A percentile compares a stretch with the other conserved stretches of the same genome.
Conservation (phyloP, 2,329 filamentous ascomycete species). For the Pestalotiopsis sp. region DNA sequence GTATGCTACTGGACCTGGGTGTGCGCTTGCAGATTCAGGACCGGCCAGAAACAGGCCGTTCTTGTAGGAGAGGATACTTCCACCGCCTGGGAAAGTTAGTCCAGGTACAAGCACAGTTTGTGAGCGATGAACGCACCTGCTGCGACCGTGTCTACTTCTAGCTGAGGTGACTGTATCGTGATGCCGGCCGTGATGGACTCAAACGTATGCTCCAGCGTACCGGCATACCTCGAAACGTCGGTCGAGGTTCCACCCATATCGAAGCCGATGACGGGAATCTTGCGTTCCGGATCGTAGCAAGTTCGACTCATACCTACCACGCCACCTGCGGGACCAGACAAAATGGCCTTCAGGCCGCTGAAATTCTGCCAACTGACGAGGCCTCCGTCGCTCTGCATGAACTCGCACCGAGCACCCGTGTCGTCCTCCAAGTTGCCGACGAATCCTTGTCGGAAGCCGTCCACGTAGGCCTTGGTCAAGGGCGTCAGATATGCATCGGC, state of each 20-base stretch:
- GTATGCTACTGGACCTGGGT: conserved; percentile 74
- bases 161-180: conserved; percentile 76
- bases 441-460: conserved; percentile 22
- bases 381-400: conserved; percentile 44
- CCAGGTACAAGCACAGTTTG: neutral
- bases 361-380: conserved; percentile 62
- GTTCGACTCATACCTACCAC: conserved; percentile 78
- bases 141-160: conserved; percentile 82
- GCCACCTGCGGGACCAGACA: conserved; percentile 77
- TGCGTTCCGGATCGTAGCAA: conserved; percentile 61
- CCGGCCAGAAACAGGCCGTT: conserved; percentile 76
- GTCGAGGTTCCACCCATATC: conserved; percentile 79
- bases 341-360: conserved; percentile 69
- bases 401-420: conserved; percentile 18
- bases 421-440: conserved; percentile 14
- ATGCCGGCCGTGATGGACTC: conserved; percentile 59
- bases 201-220: conserved; percentile 40
- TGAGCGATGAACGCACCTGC: conserved; percentile 39
- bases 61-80: conserved; percentile 70
- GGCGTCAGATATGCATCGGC: conserved; percentile 26
- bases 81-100: conserved; percentile 52
- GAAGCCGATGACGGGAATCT: conserved; percentile 74
- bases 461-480: conserved; percentile 22
- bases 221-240: conserved; percentile 70
- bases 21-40: conserved; percentile 72